These are phyloP conservation scores for Wickerhamomyces sp. DNA, from an alignment of 1,139 yeast genomes.

Conservation along the genomic window DNA sequence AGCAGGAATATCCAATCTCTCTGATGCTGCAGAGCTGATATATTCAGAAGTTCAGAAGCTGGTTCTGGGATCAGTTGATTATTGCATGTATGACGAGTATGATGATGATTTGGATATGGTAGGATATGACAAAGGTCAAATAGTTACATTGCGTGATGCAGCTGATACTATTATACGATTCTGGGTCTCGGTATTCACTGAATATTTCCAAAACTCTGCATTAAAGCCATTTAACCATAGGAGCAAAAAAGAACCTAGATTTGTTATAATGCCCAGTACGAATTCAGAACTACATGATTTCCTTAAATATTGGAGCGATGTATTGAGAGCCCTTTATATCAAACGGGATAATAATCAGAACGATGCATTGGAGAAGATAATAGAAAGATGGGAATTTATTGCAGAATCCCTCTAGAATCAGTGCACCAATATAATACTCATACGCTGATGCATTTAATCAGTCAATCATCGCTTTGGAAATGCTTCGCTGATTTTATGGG, in stretches of 20 bases:
- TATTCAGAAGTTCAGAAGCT: conserved; percentile 41
- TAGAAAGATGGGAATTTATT: conserved; percentile 38
- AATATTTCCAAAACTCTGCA: conserved; percentile 31
- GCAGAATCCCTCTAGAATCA: conserved; percentile 10
- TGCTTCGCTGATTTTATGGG: conserved; percentile 22
- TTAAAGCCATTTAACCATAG: conserved; percentile 28
- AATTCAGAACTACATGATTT: conserved; percentile 35
- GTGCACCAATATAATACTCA: no score
- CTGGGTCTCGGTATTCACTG: conserved; percentile 58
- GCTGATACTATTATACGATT: conserved; percentile 40
- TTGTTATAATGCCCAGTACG: conserved; percentile 29
- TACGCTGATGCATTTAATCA: no score
- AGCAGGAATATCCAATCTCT: background rate
- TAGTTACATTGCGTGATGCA: conserved; percentile 39
- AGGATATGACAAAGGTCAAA: conserved; percentile 38
- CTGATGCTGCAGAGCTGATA: conserved; percentile 17
- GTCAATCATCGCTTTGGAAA: conserved; percentile 12
- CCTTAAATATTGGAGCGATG: conserved; percentile 46
- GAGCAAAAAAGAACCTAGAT: conserved; percentile 26
- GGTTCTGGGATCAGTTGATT: conserved; percentile 44
- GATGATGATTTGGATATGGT: conserved; percentile 53
- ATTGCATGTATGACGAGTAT: conserved; percentile 49
- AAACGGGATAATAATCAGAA: conserved; percentile 38
- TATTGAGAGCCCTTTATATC: conserved; percentile 39
- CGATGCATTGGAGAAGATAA: conserved; percentile 34